A percentile compares a stretch with the other conserved stretches of the same genome.
Conservation (phyloP, 169 alveolate species). For the Amoebophrya sp. region DNA sequence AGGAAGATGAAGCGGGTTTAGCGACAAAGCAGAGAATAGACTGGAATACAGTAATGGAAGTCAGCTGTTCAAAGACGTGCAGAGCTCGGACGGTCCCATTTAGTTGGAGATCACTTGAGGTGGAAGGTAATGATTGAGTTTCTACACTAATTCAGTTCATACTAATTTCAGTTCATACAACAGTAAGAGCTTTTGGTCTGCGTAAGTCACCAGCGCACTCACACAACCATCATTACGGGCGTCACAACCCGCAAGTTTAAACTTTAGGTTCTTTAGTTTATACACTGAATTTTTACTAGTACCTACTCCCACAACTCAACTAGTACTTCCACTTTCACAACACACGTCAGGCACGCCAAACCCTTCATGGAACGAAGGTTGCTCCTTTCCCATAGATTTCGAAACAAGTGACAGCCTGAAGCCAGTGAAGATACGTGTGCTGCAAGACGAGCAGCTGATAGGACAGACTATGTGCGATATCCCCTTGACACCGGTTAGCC, state of each 20-base stretch:
- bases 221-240: no score
- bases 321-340: no score
- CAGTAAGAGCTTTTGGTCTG: no score
- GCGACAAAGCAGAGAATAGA: background rate
- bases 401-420: background rate
- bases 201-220: no score
- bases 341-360: background rate
- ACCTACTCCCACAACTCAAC: no score
- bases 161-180: no score
- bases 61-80: background rate
- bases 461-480: background rate
- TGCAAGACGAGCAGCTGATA: background rate
- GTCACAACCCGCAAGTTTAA: no score
- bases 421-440: background rate
- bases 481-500: background rate
- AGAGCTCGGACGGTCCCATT: background rate
- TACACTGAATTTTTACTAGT: background rate
- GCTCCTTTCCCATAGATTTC: background rate
- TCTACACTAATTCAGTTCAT: no score
- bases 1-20: no score
- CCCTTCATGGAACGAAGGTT: background rate
- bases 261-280: background rate
- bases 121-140: background rate
- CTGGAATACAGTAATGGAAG: background rate
- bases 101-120: background rate